A percentile compares a stretch with the other conserved stretches of the same genome.
These are phyloP conservation scores for Chaetomiaceae sp. DNA, from an alignment of 2,329 filamentous ascomycete genomes.

Conservation along the genomic window DNA sequence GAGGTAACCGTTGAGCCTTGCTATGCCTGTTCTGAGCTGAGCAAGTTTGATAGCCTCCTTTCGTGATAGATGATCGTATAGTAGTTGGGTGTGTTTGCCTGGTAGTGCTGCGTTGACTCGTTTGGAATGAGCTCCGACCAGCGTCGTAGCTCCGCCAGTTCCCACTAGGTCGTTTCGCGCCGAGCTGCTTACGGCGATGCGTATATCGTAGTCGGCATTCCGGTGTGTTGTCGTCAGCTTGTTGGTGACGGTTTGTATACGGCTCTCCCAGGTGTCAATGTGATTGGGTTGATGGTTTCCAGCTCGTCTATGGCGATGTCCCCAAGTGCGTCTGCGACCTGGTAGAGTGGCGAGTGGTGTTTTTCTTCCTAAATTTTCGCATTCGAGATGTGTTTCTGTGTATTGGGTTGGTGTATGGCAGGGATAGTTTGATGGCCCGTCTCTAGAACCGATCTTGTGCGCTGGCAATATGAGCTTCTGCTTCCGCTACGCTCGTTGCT, in stretches of 20 bases:
- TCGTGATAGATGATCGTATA: too few species aligned
- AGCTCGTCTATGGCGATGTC: not conserved
- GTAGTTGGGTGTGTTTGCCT: constrained; percentile 4
- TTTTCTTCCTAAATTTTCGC: not conserved
- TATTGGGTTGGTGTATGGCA: not conserved
- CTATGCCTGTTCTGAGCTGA: too few species aligned
- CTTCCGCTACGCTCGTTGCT: not conserved
- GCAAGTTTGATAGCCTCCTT: too few species aligned
- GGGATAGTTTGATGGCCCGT: not conserved
- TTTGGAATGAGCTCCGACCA: constrained; percentile 9
- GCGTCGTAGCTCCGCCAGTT: not conserved
- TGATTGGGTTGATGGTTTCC: constrained; percentile 1
- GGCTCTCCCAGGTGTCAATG: not conserved
- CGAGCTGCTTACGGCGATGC: constrained; percentile 3
- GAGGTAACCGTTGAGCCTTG: too few species aligned
- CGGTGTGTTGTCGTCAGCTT: not conserved
- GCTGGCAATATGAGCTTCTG: not conserved
- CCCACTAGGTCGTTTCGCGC: not conserved
- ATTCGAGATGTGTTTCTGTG: not conserved
- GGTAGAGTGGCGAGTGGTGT: constrained; percentile 1
- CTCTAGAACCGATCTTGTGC: not conserved
- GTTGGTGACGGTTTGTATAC: not conserved
- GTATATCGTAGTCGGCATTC: not conserved
- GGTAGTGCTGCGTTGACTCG: constrained; percentile 12
- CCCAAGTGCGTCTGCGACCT: not conserved